Evolutionary conservation across 805 yeast genomes (phyloP).

Genomic region (Candida khao-thaluensis): DNA sequence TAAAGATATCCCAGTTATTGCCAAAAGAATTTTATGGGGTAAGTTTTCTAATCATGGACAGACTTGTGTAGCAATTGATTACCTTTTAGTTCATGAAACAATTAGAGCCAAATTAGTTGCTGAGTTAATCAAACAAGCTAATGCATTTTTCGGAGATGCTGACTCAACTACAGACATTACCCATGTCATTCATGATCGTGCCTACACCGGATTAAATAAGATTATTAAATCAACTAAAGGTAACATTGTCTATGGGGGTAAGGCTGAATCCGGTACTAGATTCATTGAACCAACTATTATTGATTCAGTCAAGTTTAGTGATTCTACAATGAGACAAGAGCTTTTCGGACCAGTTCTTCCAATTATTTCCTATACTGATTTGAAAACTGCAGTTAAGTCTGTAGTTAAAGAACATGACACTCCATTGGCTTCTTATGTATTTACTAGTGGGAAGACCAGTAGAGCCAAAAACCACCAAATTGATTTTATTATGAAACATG

Average conservation of each 20-base stretch:
- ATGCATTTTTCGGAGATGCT: constrained; percentile 46
- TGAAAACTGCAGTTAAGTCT: constrained; percentile 43
- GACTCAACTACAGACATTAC: constrained; percentile 37
- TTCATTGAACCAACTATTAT: constrained; percentile 74
- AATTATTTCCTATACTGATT: constrained; percentile 50
- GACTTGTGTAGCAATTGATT: constrained; percentile 89
- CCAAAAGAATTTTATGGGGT: constrained; percentile 75
- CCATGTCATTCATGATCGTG: constrained; percentile 58
- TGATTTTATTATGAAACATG: constrained; percentile 42
- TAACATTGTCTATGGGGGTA: constrained; percentile 47
- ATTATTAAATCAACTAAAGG: constrained; percentile 55
- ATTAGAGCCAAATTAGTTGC: constrained; percentile 52
- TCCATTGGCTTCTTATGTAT: constrained; percentile 80
- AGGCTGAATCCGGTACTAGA: constrained; percentile 35
- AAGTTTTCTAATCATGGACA: constrained; percentile 83
- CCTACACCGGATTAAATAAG: constrained; percentile 47
- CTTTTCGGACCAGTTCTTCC: constrained; percentile 88
- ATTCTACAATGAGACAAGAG: constrained; percentile 72
- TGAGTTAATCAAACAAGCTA: constrained; percentile 37
- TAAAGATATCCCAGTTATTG: constrained; percentile 40
- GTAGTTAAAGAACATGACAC: constrained; percentile 57
- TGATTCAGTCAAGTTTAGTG: constrained; percentile 61
- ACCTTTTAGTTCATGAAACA: constrained; percentile 62
- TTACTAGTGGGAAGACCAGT: constrained; percentile 46
- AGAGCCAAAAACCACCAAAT: constrained; percentile 45